Percentiles rank a stretch among this genome's conserved stretches.
These are phyloP conservation scores for Pseudocercospora eumusae DNA, from an alignment of 2,329 filamentous ascomycete species.

Conservation along the genomic window DNA sequence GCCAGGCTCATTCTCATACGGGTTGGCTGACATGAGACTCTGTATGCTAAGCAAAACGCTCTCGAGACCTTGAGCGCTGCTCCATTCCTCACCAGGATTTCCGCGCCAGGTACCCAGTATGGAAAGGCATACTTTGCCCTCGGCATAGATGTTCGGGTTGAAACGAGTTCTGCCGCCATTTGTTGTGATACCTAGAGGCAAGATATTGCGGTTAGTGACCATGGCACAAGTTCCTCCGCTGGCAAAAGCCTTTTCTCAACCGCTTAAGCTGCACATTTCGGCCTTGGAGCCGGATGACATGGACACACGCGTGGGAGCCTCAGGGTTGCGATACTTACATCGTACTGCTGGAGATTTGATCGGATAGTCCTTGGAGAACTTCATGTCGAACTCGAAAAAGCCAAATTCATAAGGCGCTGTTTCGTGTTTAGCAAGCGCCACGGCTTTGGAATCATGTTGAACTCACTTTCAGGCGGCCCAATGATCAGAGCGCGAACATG, in stretches of 20 bases:
- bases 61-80: slow-evolving; percentile 89
- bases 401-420: slow-evolving; percentile 75
- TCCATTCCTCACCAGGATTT: slow-evolving; percentile 91
- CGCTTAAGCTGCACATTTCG: background rate
- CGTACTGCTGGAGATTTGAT: slow-evolving; percentile 61
- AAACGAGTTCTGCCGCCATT: slow-evolving; percentile 87
- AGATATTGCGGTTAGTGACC: background rate
- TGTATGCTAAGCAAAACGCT: slow-evolving; percentile 95
- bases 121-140: slow-evolving; percentile 87
- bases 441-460: background rate
- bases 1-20: slow-evolving; percentile 84
- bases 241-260: background rate
- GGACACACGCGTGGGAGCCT: background rate
- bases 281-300: background rate
- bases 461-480: slow-evolving; percentile 74
- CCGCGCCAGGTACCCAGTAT: slow-evolving; percentile 81
- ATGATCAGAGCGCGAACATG: slow-evolving; percentile 85
- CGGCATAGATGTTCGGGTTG: slow-evolving; percentile 94
- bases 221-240: background rate
- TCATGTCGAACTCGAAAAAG: slow-evolving; percentile 77
- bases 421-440: background rate
- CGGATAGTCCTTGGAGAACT: slow-evolving; percentile 72
- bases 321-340: slow-evolving; percentile 42
- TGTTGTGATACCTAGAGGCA: slow-evolving; percentile 63
- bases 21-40: slow-evolving; percentile 80